phyloP scores from a whole-genome alignment of 2,329 filamentous ascomycete genomes.

The Endothia cerciana region DNA sequence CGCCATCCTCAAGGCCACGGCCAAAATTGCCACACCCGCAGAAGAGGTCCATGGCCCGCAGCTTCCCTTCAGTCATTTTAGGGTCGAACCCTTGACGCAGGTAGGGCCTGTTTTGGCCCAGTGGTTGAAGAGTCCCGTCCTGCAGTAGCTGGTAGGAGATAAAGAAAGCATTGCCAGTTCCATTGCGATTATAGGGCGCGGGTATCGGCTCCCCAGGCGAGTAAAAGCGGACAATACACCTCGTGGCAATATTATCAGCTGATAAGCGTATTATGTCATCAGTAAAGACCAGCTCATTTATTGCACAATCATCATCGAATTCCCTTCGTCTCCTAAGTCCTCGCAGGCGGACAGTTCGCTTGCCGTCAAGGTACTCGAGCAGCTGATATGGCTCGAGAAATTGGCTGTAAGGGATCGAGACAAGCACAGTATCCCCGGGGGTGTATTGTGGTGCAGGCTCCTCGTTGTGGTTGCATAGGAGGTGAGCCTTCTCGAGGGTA shows the following conservation, averaged over 20 bases:
- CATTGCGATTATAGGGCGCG: constrained; percentile 66
- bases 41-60: constrained; percentile 72
- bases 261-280: constrained; percentile 46
- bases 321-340: constrained; percentile 53
- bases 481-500: constrained; percentile 58
- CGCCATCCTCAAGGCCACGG: constrained; percentile 73
- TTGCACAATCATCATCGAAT: constrained; percentile 43
- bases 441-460: constrained; percentile 40
- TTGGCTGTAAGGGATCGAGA: constrained; percentile 37
- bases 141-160: constrained; percentile 51
- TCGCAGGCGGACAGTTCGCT: constrained; percentile 49
- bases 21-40: constrained; percentile 80
- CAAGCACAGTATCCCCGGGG: constrained; percentile 65
- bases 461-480: constrained; percentile 52
- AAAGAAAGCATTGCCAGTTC: constrained; percentile 69
- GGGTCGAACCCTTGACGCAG: constrained; percentile 60
- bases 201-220: constrained; percentile 50
- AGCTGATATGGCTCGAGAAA: constrained; percentile 66
- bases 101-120: constrained; percentile 1
- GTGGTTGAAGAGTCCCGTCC: constrained; percentile 27
- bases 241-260: constrained; percentile 50
- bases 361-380: constrained; percentile 38
- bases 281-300: constrained; percentile 65
- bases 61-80: constrained; percentile 36
- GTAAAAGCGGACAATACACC: constrained; percentile 65